phyloP scores from a whole-genome alignment of 2,329 filamentous ascomycete species.

The Endothia cerciana region DNA sequence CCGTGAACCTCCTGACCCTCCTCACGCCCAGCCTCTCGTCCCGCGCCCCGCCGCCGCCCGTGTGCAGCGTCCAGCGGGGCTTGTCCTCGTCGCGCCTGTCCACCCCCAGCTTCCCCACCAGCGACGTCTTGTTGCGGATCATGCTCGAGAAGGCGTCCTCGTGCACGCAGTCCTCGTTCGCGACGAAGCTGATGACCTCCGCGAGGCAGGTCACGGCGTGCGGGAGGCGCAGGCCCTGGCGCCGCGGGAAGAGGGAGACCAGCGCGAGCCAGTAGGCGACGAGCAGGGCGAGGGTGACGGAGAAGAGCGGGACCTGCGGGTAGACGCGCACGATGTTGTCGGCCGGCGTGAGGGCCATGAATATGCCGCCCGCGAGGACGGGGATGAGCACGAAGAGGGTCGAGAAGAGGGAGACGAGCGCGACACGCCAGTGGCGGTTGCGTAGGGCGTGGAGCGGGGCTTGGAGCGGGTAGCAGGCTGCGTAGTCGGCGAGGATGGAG shows the following conservation, averaged over 20 bases:
- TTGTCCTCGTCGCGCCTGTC: conserved; percentile 49
- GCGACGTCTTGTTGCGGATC: conserved; percentile 65
- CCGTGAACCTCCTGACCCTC: conserved; percentile 50
- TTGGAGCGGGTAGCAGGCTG: conserved; percentile 66
- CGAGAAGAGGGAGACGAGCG: conserved; percentile 62
- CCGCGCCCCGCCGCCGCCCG: conserved; percentile 38
- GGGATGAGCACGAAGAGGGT: conserved; percentile 66
- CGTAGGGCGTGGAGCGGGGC: conserved; percentile 59
- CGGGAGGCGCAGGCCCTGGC: conserved; percentile 68
- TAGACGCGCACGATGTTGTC: conserved; percentile 63
- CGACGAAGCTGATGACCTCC: conserved; percentile 77
- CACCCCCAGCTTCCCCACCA: conserved; percentile 70
- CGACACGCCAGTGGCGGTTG: conserved; percentile 69
- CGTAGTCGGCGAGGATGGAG: conserved; percentile 72
- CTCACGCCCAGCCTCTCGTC: conserved; percentile 50
- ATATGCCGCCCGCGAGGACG: conserved; percentile 69
- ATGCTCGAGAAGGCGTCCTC: conserved; percentile 74
- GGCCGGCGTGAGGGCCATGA: conserved; percentile 70
- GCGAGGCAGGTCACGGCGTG: conserved; percentile 74
- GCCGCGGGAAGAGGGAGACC: conserved; percentile 61
- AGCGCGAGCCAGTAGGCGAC: conserved; percentile 71
- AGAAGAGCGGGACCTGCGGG: conserved; percentile 74
- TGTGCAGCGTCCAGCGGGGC: conserved; percentile 57
- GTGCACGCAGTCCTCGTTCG: conserved; percentile 70
- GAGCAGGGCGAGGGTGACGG: conserved; percentile 72